Base-by-base conservation (phyloP, 225 moss, liverwort and hornwort species). In the Asterella californica region DNA sequence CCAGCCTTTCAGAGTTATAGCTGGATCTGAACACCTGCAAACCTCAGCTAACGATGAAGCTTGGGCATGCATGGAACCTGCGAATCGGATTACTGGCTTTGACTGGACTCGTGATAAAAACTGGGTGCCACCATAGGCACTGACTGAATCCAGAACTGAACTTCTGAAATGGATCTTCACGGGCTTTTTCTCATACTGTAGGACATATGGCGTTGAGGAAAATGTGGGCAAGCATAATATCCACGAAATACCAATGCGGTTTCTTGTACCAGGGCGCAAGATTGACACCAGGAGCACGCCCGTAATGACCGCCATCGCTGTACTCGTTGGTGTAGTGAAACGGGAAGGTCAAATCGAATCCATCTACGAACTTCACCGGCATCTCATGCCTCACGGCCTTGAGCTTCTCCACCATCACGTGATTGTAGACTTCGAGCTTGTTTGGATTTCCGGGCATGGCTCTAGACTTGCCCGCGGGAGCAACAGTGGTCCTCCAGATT, bases 231-330 rank as follows among this genome's bases (percentile, higher is more conserved):
- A 88, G 81, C 88, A 88, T 88, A 14, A 88, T 30, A 45, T 88
- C 88, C 8, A 88, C 88, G 54, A 85, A 92, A 81, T 94, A 94
- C 46, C 86, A 81, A 25, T 89, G 92, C 11, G 78, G 52, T 24
- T 60, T 5, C 11, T 78, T 68, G 66, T 61, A 55, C 88, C 86
- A 86, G 32, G 86, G 88, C 66, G 25, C 17, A 17, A 67, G 46
- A 9, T 75, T 53, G 9, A 66, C 60, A 1, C 82, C 78, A 0
- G 91, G 94, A 10, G 92, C 47, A 0, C 91, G 83, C 0, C 94
- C 94, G 9, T 92, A 92, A 63, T 94, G 94, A 0, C 89, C 89
- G 22, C 94, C 94, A 72, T 94, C 94, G 83, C 92, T 94, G 70
- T 79, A 90, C 0, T 71, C 80, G 49, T 89, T 85, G 78, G 86